Conservation (phyloP, 495 filamentous ascomycete genomes). For the Hypoxylon rickii region DNA sequence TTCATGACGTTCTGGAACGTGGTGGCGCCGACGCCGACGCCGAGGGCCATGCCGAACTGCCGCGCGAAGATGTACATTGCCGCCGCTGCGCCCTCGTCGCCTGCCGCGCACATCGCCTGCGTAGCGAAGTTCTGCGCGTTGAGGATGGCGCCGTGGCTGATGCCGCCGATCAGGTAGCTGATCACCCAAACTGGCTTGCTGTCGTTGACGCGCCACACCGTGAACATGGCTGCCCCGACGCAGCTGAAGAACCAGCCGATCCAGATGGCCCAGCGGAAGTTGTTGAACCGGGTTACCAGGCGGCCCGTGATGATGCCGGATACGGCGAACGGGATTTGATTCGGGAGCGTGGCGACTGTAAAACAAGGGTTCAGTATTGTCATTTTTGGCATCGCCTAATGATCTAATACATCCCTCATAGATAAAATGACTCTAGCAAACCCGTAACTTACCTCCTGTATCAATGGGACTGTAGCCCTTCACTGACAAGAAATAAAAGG, state of each 20-base stretch:
- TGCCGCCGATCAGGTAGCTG: constrained; percentile 55
- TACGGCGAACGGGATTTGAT: constrained; percentile 53
- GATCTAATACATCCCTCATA: too few species aligned
- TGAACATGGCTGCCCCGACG: constrained; percentile 54
- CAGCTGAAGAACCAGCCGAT: constrained; percentile 58
- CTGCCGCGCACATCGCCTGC: constrained; percentile 54
- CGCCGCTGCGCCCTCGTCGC: constrained; percentile 59
- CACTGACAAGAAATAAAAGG: constrained; percentile 67
- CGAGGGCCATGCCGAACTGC: constrained; percentile 65
- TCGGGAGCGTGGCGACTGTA: constrained; percentile 54
- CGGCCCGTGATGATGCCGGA: constrained; percentile 55
- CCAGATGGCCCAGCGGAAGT: constrained; percentile 38
- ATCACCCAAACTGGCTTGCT: constrained; percentile 54
- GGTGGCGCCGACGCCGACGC: constrained; percentile 65
- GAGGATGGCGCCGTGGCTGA: constrained; percentile 60
- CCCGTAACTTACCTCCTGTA: constrained; percentile 50
- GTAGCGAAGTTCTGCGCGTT: constrained; percentile 55
- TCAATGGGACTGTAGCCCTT: constrained; percentile 58
- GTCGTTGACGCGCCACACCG: constrained; percentile 52
- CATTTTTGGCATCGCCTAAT: too few species aligned
- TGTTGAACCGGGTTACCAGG: constrained; percentile 32
- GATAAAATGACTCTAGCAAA: too few species aligned
- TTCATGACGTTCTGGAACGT: constrained; percentile 63
- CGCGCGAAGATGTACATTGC: constrained; percentile 65
- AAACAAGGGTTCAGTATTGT: neutral